Percentiles rank a stretch among this genome's conserved stretches.
phyloP scores from a whole-genome alignment of 2,329 filamentous ascomycete species.

The Elsinoe perseae region DNA sequence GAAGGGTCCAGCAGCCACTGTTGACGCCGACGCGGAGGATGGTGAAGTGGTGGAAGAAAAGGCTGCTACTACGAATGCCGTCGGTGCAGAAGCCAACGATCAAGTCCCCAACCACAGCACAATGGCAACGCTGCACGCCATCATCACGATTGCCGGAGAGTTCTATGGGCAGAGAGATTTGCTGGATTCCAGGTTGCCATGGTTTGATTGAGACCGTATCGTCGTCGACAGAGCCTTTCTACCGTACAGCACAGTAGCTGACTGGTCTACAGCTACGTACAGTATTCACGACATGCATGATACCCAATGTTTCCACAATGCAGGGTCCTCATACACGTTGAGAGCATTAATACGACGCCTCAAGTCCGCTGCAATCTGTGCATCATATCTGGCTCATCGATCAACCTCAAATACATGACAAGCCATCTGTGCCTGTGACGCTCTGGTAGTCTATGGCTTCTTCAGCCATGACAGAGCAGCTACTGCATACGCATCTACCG shows the following conservation, averaged over 20 bases:
- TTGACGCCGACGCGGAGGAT: background rate
- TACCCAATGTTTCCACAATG: background rate
- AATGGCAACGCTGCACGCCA: constrained; percentile 79
- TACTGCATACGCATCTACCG: constrained; percentile 35
- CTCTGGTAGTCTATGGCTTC: constrained; percentile 16
- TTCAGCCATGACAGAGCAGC: constrained; percentile 31
- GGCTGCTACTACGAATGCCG: constrained; percentile 5
- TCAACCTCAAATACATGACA: background rate
- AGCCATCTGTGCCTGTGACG: background rate
- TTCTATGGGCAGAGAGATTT: constrained; percentile 84
- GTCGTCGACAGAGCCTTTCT: background rate
- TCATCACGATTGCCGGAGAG: constrained; percentile 78
- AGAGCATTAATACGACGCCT: background rate
- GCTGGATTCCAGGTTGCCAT: constrained; percentile 55
- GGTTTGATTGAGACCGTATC: constrained; percentile 18
- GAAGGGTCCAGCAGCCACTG: background rate
- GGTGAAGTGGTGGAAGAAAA: background rate
- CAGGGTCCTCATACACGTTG: background rate
- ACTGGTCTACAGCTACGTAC: background rate
- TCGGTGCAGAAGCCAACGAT: constrained; percentile 1
- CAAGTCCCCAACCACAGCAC: constrained; percentile 27
- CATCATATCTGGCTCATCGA: background rate
- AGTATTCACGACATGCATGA: background rate
- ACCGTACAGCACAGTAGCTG: background rate
- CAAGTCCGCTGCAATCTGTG: background rate